Evolutionary conservation across 345 rosid species (phyloP), one percentile per base, ranked within the genome.

Genomic region (Alliaria petiolata): DNA sequence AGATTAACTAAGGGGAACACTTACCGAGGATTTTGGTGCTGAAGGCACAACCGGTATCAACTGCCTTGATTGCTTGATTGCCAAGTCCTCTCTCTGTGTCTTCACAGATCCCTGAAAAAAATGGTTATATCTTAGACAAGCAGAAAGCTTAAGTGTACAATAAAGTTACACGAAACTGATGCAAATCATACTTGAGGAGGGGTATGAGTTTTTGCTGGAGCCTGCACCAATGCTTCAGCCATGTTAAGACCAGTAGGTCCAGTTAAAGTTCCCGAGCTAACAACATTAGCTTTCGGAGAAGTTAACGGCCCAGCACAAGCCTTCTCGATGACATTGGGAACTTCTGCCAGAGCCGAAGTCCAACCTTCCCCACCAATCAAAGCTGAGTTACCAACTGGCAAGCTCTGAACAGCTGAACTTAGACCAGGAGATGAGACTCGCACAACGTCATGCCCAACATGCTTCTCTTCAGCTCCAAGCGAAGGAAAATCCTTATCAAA

Each of bases 201-300:
- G 53, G 88, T 74, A 12, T 50, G 87, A 17, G 81, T 73, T 69
- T 84, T 83, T 57, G 83, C 61, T 2, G 97, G 91, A 81, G 85
- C 90, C 70, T 89, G 96, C 65, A 85, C 88, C 83, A 91, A 71
- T 46, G 97, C 87, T 83, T 89, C 97, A 78, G 97, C 97, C 97
- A 91, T 91, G 72, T 91, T 91, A 22, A 89, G 93, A 79, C 80
- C 82, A 52, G 84, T 31, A 15, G 79, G 45, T 17, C 82, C 88
- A 15, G 57, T 10, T 55, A 36, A 59, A 58, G 84, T 69, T 56
- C 52, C 69, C 0, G 80, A 35, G 47, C 81, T 44, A 42, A 75
- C 40, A 72, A 61, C 51, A 70, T 62, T 67, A 67, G 84, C 58
- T 65, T 79, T 85, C 3, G 71, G 78, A 28, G 77, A 70, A 64